Conservation (phyloP, 2,329 filamentous ascomycete species). For the Penicillium sp. region DNA sequence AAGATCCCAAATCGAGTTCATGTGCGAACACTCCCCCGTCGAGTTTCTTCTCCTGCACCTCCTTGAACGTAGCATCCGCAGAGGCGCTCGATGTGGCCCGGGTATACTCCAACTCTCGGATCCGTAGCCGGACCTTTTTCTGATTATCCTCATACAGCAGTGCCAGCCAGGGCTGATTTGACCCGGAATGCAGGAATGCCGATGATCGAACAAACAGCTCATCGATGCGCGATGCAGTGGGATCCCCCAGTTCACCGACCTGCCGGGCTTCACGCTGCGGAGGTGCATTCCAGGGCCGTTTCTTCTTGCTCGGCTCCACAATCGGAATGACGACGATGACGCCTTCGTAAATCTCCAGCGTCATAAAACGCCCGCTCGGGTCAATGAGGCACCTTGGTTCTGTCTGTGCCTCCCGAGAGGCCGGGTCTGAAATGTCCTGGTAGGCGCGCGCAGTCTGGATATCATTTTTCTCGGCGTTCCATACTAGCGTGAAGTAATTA, state of each 20-base stretch:
- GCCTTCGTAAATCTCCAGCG: constrained; percentile 64
- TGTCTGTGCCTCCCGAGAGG: constrained; percentile 69
- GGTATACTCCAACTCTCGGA: constrained; percentile 53
- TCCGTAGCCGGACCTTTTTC: constrained; percentile 52
- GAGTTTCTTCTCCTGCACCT: constrained; percentile 40
- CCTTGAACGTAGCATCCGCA: constrained; percentile 51
- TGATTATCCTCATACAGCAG: constrained; percentile 62
- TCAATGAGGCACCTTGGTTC: constrained; percentile 81
- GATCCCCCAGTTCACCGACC: constrained; percentile 57
- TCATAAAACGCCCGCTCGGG: constrained; percentile 66
- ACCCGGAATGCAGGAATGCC: constrained; percentile 57
- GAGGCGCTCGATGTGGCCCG: constrained; percentile 45
- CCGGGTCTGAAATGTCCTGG: constrained; percentile 58
- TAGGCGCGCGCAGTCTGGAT: constrained; percentile 56
- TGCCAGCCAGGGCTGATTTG: constrained; percentile 57
- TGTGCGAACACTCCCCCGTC: constrained; percentile 40
- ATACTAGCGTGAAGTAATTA: constrained; percentile 84
- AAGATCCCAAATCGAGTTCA: constrained; percentile 57
- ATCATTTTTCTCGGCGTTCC: constrained; percentile 59
- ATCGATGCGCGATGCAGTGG: constrained; percentile 58
- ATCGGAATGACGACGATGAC: constrained; percentile 62
- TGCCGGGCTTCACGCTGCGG: constrained; percentile 29
- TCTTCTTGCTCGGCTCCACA: constrained; percentile 50
- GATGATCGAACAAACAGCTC: constrained; percentile 65
- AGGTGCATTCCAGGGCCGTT: constrained; percentile 24